phyloP scores from a whole-genome alignment of 495 filamentous ascomycete genomes.

The Podospora pseudoanserina region DNA sequence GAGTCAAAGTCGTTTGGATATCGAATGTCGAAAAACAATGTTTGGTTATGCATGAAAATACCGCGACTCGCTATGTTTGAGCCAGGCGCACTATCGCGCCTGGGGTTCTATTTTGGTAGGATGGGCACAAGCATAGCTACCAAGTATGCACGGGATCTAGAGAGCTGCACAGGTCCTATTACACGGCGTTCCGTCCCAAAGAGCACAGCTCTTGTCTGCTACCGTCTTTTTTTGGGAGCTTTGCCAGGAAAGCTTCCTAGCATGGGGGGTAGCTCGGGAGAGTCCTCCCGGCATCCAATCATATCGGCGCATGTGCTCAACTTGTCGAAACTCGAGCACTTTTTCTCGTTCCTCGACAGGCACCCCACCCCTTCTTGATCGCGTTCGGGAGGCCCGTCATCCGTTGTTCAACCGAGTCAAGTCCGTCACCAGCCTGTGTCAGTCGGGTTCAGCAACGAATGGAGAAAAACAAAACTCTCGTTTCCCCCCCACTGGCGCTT shows the following conservation, averaged over 20 bases:
- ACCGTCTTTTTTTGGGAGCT: neutral
- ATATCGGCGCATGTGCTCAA: constrained; percentile 4
- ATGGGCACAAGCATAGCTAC: neutral
- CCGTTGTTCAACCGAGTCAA: constrained; percentile 31
- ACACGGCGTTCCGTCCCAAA: neutral
- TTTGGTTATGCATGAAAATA: neutral
- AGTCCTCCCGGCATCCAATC: constrained; percentile 24
- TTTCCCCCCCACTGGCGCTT: neutral
- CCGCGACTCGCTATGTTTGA: neutral
- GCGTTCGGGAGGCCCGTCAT: constrained; percentile 15
- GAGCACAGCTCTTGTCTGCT: neutral
- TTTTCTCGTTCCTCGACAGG: constrained; percentile 9
- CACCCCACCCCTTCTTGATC: constrained; percentile 23
- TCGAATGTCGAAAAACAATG: neutral
- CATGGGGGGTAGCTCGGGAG: constrained; percentile 21
- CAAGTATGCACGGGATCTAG: neutral
- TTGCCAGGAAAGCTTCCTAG: neutral
- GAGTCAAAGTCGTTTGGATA: neutral
- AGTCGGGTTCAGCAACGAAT: constrained; percentile 4
- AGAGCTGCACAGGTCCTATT: neutral
- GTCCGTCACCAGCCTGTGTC: constrained; percentile 22
- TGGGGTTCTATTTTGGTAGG: neutral
- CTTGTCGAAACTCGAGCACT: constrained; percentile 4
- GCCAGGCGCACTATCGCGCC: neutral
- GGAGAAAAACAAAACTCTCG: neutral